phyloP scores from a whole-genome alignment of 169 alveolate genomes.

The Cryptosporidium sp. region DNA sequence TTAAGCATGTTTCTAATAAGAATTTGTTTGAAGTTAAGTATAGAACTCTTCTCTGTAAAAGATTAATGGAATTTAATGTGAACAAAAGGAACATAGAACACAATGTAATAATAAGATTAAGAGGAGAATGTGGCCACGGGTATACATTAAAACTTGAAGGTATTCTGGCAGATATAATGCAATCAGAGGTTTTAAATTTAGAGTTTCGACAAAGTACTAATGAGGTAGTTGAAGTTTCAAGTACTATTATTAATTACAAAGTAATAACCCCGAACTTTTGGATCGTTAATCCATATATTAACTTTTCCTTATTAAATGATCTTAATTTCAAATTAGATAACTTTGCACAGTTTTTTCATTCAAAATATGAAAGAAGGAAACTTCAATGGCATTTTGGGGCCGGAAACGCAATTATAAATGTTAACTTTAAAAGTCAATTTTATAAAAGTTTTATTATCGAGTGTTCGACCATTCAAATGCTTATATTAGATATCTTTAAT shows the following conservation, averaged over 20 bases:
- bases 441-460: slow-evolving; percentile 18
- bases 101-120: slow-evolving; percentile 13
- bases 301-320: not conserved
- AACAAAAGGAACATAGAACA: slow-evolving; percentile 32
- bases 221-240: not conserved
- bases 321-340: not conserved
- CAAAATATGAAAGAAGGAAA: slow-evolving; percentile 63
- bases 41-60: slow-evolving; percentile 29
- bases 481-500: slow-evolving; percentile 48
- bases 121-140: slow-evolving; percentile 65
- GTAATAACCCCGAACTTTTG: slow-evolving; percentile 55
- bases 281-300: slow-evolving; percentile 20
- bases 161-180: slow-evolving; percentile 54
- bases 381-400: slow-evolving; percentile 62
- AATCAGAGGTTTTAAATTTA: slow-evolving; percentile 28
- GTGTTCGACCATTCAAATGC: slow-evolving; percentile 66
- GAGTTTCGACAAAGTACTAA: slow-evolving; percentile 14
- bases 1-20: slow-evolving; percentile 35
- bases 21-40: slow-evolving; percentile 44
- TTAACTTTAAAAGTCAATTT: not conserved
- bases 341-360: slow-evolving; percentile 26
- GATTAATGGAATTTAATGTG: slow-evolving; percentile 40
- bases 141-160: slow-evolving; percentile 67
- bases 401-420: slow-evolving; percentile 35
- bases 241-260: not conserved